Percentiles rank a stretch among this genome's conserved stretches.
Evolutionary conservation across 2,329 filamentous ascomycete genomes (phyloP).

Genomic region (Blastomyces parvus): DNA sequence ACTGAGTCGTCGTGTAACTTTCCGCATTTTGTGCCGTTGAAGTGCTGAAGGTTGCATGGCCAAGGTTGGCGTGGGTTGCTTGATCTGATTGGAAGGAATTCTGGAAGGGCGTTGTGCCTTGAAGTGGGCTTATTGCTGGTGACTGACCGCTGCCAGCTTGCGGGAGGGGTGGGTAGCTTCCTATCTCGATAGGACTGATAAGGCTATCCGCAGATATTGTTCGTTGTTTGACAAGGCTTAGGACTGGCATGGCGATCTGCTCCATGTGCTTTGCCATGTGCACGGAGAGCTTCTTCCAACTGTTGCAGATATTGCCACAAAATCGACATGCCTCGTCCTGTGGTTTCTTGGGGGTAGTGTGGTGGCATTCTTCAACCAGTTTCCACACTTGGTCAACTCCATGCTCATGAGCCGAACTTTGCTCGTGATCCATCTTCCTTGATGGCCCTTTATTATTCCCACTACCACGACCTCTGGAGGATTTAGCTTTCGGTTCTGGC

Average conservation of each 20-base stretch:
- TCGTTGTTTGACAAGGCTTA: conserved; percentile 43
- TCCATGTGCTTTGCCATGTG: conserved; percentile 94
- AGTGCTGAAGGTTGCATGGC: not conserved
- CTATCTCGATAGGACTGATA: conserved; percentile 9
- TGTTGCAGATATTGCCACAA: conserved; percentile 68
- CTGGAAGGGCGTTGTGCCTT: not conserved
- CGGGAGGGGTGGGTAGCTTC: not conserved
- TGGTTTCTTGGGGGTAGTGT: conserved; percentile 55
- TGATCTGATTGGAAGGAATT: conserved; percentile 4
- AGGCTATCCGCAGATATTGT: conserved; percentile 35
- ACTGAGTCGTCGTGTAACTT: conserved; percentile 6
- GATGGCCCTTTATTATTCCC: conserved; percentile 42
- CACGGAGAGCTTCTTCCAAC: conserved; percentile 90
- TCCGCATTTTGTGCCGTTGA: conserved; percentile 3
- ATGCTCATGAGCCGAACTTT: conserved; percentile 23
- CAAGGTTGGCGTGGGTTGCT: not conserved
- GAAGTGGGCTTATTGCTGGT: not conserved
- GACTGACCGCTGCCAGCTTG: not conserved
- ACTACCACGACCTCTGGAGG: conserved; percentile 52
- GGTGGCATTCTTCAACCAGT: conserved; percentile 67
- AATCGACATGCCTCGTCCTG: conserved; percentile 77
- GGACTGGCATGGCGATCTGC: conserved; percentile 72
- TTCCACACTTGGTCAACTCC: conserved; percentile 60
- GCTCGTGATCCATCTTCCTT: conserved; percentile 20
- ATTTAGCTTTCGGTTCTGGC: conserved; percentile 67